Evolutionary conservation across 768 basidiomycete genomes (phyloP).

Genomic region (Termitomyces sp.): DNA sequence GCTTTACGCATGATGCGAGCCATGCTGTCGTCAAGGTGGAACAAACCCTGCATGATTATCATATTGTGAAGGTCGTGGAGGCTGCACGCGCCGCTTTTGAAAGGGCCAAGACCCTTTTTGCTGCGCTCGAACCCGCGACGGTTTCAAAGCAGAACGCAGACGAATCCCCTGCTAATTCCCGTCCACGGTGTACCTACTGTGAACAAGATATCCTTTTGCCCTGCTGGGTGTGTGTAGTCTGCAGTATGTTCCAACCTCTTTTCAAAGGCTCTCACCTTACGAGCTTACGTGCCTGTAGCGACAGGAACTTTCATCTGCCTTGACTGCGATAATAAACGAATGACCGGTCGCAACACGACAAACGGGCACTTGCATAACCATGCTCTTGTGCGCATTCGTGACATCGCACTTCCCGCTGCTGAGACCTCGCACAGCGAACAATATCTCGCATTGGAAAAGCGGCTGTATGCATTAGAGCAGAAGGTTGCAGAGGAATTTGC

Average conservation of each 20-base stretch:
- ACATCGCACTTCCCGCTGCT: constrained; percentile 14
- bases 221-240: constrained; percentile 17
- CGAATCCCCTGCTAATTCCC: neutral
- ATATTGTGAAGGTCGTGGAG: constrained; percentile 21
- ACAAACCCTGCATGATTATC: constrained; percentile 26
- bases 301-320: constrained; percentile 26
- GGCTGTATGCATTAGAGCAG: constrained; percentile 22
- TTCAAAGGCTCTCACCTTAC: neutral
- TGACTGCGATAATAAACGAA: constrained; percentile 22
- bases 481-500: constrained; percentile 22
- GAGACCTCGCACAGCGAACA: constrained; percentile 20
- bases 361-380: constrained; percentile 15
- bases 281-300: constrained; percentile 11
- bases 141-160: neutral
- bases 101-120: constrained; percentile 21
- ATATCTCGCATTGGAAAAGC: constrained; percentile 22
- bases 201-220: constrained; percentile 12
- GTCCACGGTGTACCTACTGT: constrained; percentile 12
- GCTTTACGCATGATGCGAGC: constrained; percentile 25
- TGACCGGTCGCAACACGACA: neutral
- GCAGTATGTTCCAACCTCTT: constrained; percentile 6
- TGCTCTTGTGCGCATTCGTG: constrained; percentile 23
- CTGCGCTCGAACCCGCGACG: constrained; percentile 16
- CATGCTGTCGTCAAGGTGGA: constrained; percentile 27
- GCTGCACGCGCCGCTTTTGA: constrained; percentile 18